Evolutionary conservation across 352 stramenopile genomes (phyloP).

Genomic region (Pythium sukuiense): DNA sequence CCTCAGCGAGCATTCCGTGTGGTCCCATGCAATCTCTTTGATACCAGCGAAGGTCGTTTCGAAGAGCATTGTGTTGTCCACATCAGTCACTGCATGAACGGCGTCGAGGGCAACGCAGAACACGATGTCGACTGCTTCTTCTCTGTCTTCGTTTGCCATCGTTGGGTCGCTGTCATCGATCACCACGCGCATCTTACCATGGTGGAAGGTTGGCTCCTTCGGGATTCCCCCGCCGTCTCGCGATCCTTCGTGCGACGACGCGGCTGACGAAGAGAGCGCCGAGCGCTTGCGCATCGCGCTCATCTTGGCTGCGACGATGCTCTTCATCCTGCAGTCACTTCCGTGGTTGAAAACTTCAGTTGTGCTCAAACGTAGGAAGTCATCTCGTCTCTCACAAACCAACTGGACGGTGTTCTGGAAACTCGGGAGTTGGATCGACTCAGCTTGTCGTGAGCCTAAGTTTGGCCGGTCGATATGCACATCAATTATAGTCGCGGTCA

Average conservation of each 20-base stretch:
- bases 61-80: constrained; percentile 42
- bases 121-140: constrained; percentile 35
- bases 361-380: not conserved
- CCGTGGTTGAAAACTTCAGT: not conserved
- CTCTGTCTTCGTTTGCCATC: not conserved
- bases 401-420: not conserved
- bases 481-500: constrained; percentile 10
- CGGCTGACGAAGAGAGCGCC: constrained; percentile 18
- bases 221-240: not conserved
- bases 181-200: constrained; percentile 43
- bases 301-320: constrained; percentile 29
- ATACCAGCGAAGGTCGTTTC: constrained; percentile 38
- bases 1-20: constrained; percentile 55
- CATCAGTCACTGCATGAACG: constrained; percentile 38
- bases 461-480: not conserved
- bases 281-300: constrained; percentile 28
- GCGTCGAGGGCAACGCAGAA: constrained; percentile 42
- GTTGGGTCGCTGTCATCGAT: not conserved
- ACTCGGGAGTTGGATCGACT: not conserved
- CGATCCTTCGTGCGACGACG: not conserved
- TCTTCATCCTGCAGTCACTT: constrained; percentile 21
- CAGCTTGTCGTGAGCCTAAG: constrained; percentile 2
- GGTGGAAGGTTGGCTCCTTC: constrained; percentile 41
- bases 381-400: no score
- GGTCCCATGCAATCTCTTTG: constrained; percentile 69